Evolutionary conservation across 106 monocot species (phyloP).

Genomic region (Apostasia ramifera): DNA sequence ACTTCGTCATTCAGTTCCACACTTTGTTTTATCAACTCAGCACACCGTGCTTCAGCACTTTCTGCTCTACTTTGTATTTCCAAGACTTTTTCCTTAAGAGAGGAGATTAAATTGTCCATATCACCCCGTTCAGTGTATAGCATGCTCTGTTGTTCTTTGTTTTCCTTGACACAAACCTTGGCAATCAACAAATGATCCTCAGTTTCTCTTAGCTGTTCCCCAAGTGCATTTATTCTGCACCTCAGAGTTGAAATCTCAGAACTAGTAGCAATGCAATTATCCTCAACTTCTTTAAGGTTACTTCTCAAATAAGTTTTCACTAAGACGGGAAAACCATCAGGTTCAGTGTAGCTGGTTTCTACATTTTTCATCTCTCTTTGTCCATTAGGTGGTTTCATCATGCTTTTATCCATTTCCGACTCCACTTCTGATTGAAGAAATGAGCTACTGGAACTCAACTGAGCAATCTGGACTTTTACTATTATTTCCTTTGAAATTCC

Average conservation of each 20-base stretch:
- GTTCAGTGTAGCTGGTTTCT: not conserved
- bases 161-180: constrained; percentile 20
- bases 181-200: constrained; percentile 19
- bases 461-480: constrained; percentile 33
- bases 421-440: constrained; percentile 21
- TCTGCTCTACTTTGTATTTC: constrained; percentile 48
- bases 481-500: constrained; percentile 55
- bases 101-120: constrained; percentile 30
- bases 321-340: not conserved
- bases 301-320: constrained; percentile 22
- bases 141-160: constrained; percentile 20
- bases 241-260: constrained; percentile 24
- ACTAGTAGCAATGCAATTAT: constrained; percentile 11
- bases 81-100: constrained; percentile 31
- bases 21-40: constrained; percentile 31
- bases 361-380: constrained; percentile 11
- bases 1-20: constrained; percentile 51
- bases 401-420: constrained; percentile 23
- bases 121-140: constrained; percentile 19
- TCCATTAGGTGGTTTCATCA: constrained; percentile 13
- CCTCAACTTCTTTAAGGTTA: constrained; percentile 21
- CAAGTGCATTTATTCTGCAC: constrained; percentile 37
- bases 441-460: constrained; percentile 30
- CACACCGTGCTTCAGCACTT: constrained; percentile 40
- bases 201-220: constrained; percentile 44